Percentiles rank a stretch among this genome's conserved stretches.
Evolutionary conservation across 176 grass and related monocot species (phyloP).

Genomic region (Typha latifolia): DNA sequence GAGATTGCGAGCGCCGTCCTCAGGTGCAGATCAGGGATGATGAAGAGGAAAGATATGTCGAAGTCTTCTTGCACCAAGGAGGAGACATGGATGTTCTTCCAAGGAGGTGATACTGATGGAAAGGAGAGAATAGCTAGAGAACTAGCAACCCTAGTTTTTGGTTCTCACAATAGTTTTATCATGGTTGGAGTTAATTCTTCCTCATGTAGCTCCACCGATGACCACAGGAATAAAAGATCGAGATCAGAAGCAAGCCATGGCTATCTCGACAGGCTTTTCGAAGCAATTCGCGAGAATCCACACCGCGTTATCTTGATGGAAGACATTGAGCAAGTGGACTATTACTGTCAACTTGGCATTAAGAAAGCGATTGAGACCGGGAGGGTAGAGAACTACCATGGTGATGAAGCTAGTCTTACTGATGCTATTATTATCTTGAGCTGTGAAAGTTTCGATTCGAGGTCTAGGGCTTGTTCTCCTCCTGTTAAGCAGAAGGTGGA

Average conservation of each 20-base stretch:
- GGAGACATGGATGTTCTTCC: conserved; percentile 88
- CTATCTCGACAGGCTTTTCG: conserved; percentile 43
- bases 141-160: conserved; percentile 72
- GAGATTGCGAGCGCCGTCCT: conserved; percentile 67
- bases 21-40: conserved; percentile 72
- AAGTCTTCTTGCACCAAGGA: conserved; percentile 34
- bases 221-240: conserved; percentile 41
- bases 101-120: conserved; percentile 50
- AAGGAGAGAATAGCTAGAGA: conserved; percentile 66
- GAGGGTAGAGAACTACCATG: conserved; percentile 20
- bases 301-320: conserved; percentile 66
- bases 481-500: conserved; percentile 25
- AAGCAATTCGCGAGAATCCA: conserved; percentile 47
- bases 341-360: conserved; percentile 31
- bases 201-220: conserved; percentile 30
- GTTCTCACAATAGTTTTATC: conserved; percentile 39
- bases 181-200: conserved; percentile 24
- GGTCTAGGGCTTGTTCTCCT: conserved; percentile 44
- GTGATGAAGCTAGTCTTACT: conserved; percentile 37
- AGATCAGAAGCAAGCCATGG: conserved; percentile 8
- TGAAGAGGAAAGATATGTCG: conserved; percentile 38
- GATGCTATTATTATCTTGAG: conserved; percentile 79
- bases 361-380: conserved; percentile 69
- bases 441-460: conserved; percentile 45
- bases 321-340: conserved; percentile 44